Percentiles rank a stretch among this genome's conserved stretches.
These are phyloP conservation scores for Xerocomus minutiporus DNA, from an alignment of 1,284 basidiomycete genomes.

Conservation along the genomic window DNA sequence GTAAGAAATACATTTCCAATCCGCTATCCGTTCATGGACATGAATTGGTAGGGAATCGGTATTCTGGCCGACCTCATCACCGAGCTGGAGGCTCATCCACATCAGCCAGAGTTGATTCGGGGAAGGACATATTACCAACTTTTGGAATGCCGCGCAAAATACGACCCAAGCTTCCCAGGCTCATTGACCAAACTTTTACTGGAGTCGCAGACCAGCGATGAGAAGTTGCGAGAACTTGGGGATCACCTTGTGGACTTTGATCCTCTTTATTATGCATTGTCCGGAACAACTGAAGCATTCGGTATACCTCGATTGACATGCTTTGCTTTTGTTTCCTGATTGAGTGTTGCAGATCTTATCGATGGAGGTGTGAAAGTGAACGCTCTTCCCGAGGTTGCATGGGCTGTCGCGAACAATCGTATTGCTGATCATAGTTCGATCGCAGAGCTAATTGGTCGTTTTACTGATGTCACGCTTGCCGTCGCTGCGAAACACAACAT, in stretches of 20 bases:
- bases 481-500: constrained; percentile 39
- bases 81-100: constrained; percentile 48
- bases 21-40: not conserved
- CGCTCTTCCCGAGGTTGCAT: constrained; percentile 40
- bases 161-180: constrained; percentile 28
- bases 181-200: constrained; percentile 28
- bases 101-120: constrained; percentile 34
- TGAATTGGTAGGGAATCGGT: constrained; percentile 46
- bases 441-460: constrained; percentile 32
- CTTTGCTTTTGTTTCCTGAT: constrained; percentile 1
- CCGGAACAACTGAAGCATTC: constrained; percentile 49
- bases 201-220: constrained; percentile 26
- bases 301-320: constrained; percentile 19
- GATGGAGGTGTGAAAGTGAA: constrained; percentile 47
- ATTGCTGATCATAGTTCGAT: constrained; percentile 39
- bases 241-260: constrained; percentile 27
- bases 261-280: constrained; percentile 24
- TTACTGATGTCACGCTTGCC: constrained; percentile 33
- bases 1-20: constrained; percentile 28
- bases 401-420: constrained; percentile 40
- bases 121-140: constrained; percentile 28
- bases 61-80: constrained; percentile 50
- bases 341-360: constrained; percentile 33
- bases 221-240: constrained; percentile 31
- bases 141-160: constrained; percentile 25